Percentiles rank a stretch among this genome's conserved stretches.
Conservation (phyloP, 208 protist genomes). For the Naegleria gruberi region DNA sequence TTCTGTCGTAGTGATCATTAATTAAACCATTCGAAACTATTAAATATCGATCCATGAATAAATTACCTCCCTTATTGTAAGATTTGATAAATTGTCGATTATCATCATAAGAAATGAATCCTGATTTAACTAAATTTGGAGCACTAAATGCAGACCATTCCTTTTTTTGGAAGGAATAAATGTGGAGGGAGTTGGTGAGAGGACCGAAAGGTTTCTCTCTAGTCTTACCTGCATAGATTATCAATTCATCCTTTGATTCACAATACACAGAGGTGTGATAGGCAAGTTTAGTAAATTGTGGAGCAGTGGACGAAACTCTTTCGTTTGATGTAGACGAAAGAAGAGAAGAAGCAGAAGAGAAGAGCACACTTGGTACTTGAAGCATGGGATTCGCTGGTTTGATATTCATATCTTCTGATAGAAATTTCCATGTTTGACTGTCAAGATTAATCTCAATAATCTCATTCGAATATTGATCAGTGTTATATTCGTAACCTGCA, state of each 20-base stretch:
- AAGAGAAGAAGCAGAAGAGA: no score
- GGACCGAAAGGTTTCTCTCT: not conserved
- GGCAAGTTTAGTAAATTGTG: not conserved
- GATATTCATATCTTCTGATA: not conserved
- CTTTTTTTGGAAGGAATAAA: not conserved
- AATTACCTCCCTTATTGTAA: not conserved
- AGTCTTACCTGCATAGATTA: not conserved
- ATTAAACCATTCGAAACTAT: not conserved
- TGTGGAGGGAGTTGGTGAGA: not conserved
- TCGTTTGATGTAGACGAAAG: not conserved
- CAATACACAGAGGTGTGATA: not conserved
- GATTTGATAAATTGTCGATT: not conserved
- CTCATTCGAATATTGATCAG: not conserved
- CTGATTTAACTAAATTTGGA: not conserved
- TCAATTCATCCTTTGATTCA: not conserved
- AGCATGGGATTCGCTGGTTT: no score
- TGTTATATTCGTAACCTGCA: not conserved
- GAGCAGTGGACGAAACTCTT: not conserved
- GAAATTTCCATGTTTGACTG: not conserved
- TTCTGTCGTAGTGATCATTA: not conserved
- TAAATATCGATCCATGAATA: not conserved
- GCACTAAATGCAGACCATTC: not conserved
- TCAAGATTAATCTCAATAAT: not conserved
- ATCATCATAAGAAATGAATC: not conserved
- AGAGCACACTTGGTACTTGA: no score